A percentile compares a stretch with the other conserved stretches of the same genome.
Conservation (phyloP, 1,284 basidiomycete species). For the Phaffia rhodozyma region DNA sequence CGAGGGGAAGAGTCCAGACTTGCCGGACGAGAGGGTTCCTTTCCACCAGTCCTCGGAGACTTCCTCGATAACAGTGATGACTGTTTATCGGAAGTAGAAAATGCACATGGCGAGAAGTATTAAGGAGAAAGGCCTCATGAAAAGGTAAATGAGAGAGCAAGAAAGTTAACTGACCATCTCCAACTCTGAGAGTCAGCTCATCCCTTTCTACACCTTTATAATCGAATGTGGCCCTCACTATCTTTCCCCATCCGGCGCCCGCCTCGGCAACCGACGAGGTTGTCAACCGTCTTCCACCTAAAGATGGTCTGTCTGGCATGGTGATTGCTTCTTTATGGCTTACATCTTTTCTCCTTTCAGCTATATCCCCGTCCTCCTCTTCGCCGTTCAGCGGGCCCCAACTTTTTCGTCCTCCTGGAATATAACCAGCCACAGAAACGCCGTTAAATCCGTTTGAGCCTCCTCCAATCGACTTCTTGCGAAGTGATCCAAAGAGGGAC, state of each 20-base stretch:
- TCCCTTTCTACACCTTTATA: conserved; percentile 1
- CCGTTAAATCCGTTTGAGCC: conserved; percentile 14
- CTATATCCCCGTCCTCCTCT: conserved; percentile 33
- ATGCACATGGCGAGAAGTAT: neutral
- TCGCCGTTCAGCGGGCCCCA: conserved; percentile 5
- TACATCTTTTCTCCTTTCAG: conserved; percentile 30
- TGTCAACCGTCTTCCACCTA: neutral
- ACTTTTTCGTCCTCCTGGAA: neutral
- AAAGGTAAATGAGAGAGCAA: too few relatives aligned
- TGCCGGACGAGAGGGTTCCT: neutral
- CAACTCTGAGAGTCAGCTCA: neutral
- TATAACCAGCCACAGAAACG: neutral
- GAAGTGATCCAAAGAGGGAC: conserved; percentile 30
- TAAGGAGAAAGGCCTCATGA: neutral
- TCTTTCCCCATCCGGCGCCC: conserved; percentile 1
- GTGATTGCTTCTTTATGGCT: neutral
- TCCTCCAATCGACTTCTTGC: conserved; percentile 23
- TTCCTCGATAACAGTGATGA: conserved; percentile 4
- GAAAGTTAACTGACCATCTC: neutral
- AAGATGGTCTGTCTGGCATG: neutral
- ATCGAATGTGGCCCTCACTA: conserved; percentile 4
- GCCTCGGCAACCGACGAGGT: neutral
- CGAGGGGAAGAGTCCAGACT: conserved; percentile 11
- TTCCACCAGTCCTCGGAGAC: conserved; percentile 14
- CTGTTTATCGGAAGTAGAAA: neutral